These are phyloP conservation scores for Arthrobotrys megalospora DNA, from an alignment of 2,329 filamentous ascomycete genomes.

Conservation along the genomic window DNA sequence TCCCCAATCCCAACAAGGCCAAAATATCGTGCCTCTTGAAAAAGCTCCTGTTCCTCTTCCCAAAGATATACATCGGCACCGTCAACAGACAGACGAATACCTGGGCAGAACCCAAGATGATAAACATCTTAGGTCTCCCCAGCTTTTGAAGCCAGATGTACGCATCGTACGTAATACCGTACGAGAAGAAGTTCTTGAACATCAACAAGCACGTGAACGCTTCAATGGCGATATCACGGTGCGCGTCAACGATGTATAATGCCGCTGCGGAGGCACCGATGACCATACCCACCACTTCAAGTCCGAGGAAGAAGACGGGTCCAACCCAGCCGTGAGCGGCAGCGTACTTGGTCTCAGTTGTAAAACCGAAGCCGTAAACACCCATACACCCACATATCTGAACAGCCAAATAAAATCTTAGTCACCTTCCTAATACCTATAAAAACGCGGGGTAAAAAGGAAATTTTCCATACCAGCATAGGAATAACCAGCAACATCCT, in stretches of 20 bases:
- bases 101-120: slow-evolving; percentile 82
- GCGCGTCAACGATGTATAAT: slow-evolving; percentile 92
- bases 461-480: slow-evolving; percentile 76
- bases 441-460: slow-evolving; percentile 72
- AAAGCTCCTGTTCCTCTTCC: slow-evolving; percentile 82
- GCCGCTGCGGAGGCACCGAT: slow-evolving; percentile 88
- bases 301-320: slow-evolving; percentile 84
- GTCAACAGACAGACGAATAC: slow-evolving; percentile 81
- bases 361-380: slow-evolving; percentile 83
- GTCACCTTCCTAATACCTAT: slow-evolving; percentile 17
- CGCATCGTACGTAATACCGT: slow-evolving; percentile 84
- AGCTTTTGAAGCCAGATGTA: slow-evolving; percentile 82
- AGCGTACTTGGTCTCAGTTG: slow-evolving; percentile 72
- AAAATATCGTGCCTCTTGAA: slow-evolving; percentile 83
- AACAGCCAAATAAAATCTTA: not conserved
- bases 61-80: slow-evolving; percentile 76
- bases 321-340: slow-evolving; percentile 78
- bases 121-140: slow-evolving; percentile 78
- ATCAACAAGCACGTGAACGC: slow-evolving; percentile 90
- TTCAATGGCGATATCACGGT: slow-evolving; percentile 89
- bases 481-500: slow-evolving; percentile 85
- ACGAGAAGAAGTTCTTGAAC: slow-evolving; percentile 96
- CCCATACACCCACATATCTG: slow-evolving; percentile 56
- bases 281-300: slow-evolving; percentile 91
- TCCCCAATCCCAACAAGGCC: slow-evolving; percentile 68